A percentile compares a stretch with the other conserved stretches of the same genome.
These are phyloP conservation scores for Rhizophora apiculata DNA, from an alignment of 345 rosid genomes.

Conservation along the genomic window DNA sequence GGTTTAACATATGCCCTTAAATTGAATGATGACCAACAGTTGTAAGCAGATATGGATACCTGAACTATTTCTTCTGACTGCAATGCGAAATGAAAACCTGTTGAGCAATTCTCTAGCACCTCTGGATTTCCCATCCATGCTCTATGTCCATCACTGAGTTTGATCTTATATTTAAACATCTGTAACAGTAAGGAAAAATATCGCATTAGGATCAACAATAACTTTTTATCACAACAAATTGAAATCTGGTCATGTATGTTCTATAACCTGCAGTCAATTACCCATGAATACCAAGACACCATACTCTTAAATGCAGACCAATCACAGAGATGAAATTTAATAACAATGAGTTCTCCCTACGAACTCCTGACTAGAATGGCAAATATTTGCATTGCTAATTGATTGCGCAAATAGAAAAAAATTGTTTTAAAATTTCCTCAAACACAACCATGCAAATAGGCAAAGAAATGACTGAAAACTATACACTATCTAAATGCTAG, in stretches of 20 bases:
- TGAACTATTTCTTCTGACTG: conserved; percentile 34
- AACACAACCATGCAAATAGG: not conserved
- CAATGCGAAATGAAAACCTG: conserved; percentile 67
- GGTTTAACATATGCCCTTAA: not conserved
- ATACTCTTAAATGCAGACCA: not conserved
- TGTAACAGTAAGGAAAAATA: conserved; percentile 26
- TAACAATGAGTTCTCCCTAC: not conserved
- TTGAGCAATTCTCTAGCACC: conserved; percentile 67
- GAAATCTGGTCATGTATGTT: not conserved
- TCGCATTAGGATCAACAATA: not conserved
- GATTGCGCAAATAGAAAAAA: not conserved
- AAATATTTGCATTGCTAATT: conserved; percentile 1
- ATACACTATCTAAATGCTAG: not conserved
- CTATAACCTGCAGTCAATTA: not conserved
- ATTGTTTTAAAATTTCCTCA: not conserved
- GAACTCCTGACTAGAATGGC: not conserved
- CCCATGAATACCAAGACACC: not conserved
- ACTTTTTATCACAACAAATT: not conserved
- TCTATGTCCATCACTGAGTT: conserved; percentile 68
- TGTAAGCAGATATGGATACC: conserved; percentile 37
- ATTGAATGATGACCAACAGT: not conserved
- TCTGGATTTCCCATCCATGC: conserved; percentile 93
- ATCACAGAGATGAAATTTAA: not conserved
- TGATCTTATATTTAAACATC: conserved; percentile 75
- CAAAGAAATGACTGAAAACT: not conserved